Evolutionary conservation across 306 rosid species (phyloP).

Genomic region (Corylus avellana): DNA sequence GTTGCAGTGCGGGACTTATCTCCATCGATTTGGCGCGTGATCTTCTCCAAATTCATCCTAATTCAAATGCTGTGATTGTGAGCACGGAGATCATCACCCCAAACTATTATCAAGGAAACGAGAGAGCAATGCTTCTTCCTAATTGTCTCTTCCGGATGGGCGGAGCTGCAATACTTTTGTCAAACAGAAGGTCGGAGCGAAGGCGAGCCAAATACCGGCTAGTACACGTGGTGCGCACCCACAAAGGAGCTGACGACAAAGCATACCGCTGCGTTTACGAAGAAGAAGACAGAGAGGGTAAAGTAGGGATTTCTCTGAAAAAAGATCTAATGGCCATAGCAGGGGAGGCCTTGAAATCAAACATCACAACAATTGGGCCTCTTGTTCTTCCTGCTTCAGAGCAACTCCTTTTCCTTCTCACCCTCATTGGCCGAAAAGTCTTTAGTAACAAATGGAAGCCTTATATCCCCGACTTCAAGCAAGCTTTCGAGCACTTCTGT

Average conservation of each 20-base stretch:
- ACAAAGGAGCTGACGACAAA: conserved; percentile 84
- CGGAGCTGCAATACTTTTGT: conserved; percentile 79
- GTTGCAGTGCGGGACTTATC: conserved; percentile 87
- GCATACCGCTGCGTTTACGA: conserved; percentile 79
- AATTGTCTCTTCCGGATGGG: conserved; percentile 96
- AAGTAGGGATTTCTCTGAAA: conserved; percentile 72
- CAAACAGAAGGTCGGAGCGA: conserved; percentile 58
- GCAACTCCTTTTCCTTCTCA: conserved; percentile 71
- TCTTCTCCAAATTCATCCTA: conserved; percentile 88
- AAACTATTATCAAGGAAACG: conserved; percentile 85
- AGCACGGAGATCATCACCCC: conserved; percentile 96
- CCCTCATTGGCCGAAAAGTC: conserved; percentile 77
- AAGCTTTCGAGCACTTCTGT: conserved; percentile 94
- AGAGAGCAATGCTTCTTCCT: conserved; percentile 93
- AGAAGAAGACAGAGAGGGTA: conserved; percentile 80
- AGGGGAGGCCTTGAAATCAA: conserved; percentile 89
- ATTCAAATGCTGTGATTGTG: conserved; percentile 76
- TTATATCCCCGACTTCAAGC: conserved; percentile 88
- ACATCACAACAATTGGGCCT: conserved; percentile 93
- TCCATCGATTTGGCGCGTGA: conserved; percentile 89
- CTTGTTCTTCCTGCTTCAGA: conserved; percentile 94
- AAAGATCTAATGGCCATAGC: conserved; percentile 99
- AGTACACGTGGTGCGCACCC: conserved; percentile 80
- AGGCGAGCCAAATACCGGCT: conserved; percentile 69
- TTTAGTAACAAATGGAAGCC: conserved; percentile 93